Evolutionary conservation across 2,329 filamentous ascomycete genomes (phyloP).

Genomic region (Ophiocordyceps australis): DNA sequence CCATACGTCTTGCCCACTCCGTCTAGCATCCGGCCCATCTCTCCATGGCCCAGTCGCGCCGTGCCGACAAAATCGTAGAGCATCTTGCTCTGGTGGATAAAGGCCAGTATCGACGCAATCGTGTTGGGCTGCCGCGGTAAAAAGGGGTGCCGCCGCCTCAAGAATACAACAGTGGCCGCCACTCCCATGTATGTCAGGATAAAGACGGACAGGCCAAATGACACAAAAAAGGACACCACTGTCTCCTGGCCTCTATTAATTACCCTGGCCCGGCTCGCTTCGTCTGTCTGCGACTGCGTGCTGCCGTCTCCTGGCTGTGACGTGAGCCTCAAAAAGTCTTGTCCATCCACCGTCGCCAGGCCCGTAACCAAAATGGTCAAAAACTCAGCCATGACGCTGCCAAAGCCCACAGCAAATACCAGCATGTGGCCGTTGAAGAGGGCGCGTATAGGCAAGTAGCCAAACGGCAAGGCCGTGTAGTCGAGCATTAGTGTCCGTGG

Average conservation of each 20-base stretch:
- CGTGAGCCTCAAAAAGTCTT: slow-evolving; percentile 37
- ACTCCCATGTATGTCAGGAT: slow-evolving; percentile 49
- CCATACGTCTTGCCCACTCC: slow-evolving; percentile 44
- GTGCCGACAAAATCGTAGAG: slow-evolving; percentile 57
- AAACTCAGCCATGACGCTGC: slow-evolving; percentile 55
- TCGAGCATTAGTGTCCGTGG: slow-evolving; percentile 50
- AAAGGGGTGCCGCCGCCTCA: slow-evolving; percentile 48
- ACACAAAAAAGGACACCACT: slow-evolving; percentile 44
- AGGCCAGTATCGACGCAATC: slow-evolving; percentile 58
- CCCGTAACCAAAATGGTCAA: slow-evolving; percentile 51
- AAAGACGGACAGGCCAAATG: slow-evolving; percentile 38
- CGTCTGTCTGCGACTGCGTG: slow-evolving; percentile 4
- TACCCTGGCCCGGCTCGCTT: slow-evolving; percentile 4
- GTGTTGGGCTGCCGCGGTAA: slow-evolving; percentile 63
- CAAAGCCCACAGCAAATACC: slow-evolving; percentile 50
- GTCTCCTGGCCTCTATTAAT: slow-evolving; percentile 41
- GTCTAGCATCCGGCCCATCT: slow-evolving; percentile 45
- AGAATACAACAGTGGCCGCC: slow-evolving; percentile 41
- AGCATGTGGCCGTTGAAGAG: slow-evolving; percentile 45
- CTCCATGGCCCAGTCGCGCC: slow-evolving; percentile 37
- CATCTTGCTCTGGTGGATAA: slow-evolving; percentile 70
- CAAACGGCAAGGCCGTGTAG: slow-evolving; percentile 55
- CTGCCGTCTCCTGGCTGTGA: no score
- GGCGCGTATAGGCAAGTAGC: slow-evolving; percentile 42
- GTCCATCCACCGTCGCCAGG: slow-evolving; percentile 45